Conservation (phyloP, 2,329 filamentous ascomycete genomes). For the Colletotrichum caudatum region DNA sequence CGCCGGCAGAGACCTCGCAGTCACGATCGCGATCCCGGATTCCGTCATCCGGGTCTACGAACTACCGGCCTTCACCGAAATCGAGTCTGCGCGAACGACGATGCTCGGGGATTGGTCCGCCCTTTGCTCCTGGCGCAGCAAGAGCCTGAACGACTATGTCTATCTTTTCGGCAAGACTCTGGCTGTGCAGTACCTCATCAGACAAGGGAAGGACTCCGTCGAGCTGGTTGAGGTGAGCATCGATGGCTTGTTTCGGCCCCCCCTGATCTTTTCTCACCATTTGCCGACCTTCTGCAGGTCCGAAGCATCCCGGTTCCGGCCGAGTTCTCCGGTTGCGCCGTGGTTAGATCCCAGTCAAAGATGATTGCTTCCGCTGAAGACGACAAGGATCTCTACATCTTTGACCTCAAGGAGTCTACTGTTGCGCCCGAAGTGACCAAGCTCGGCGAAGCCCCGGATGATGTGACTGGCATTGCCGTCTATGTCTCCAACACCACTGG, state of each 20-base stretch:
- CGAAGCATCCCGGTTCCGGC: slow-evolving; percentile 57
- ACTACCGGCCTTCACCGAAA: slow-evolving; percentile 48
- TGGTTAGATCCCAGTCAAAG: slow-evolving; percentile 50
- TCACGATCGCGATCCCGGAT: slow-evolving; percentile 58
- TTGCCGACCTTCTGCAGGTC: slow-evolving; percentile 46
- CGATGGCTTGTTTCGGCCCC: not conserved
- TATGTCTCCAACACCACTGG: slow-evolving; percentile 50
- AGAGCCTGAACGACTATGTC: slow-evolving; percentile 56
- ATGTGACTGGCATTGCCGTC: slow-evolving; percentile 56
- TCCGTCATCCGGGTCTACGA: slow-evolving; percentile 57
- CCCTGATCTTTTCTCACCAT: not conserved
- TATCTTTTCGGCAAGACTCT: slow-evolving; percentile 60
- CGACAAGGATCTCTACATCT: slow-evolving; percentile 52
- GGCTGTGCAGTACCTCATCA: slow-evolving; percentile 54
- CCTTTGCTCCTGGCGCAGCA: slow-evolving; percentile 59
- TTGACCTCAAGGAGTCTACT: slow-evolving; percentile 55
- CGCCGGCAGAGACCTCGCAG: slow-evolving; percentile 52
- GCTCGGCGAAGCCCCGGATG: slow-evolving; percentile 52
- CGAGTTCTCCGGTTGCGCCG: slow-evolving; percentile 58
- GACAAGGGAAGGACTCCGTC: slow-evolving; percentile 45
- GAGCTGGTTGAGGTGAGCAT: slow-evolving; percentile 54
- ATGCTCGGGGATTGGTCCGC: slow-evolving; percentile 61
- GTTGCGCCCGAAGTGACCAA: slow-evolving; percentile 51
- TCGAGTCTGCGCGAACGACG: slow-evolving; percentile 49
- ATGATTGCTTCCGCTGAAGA: slow-evolving; percentile 58